Evolutionary conservation across 2,329 filamentous ascomycete genomes (phyloP), one percentile per base, ranked within the genome.

Genomic region (Fusarium multiceps): DNA sequence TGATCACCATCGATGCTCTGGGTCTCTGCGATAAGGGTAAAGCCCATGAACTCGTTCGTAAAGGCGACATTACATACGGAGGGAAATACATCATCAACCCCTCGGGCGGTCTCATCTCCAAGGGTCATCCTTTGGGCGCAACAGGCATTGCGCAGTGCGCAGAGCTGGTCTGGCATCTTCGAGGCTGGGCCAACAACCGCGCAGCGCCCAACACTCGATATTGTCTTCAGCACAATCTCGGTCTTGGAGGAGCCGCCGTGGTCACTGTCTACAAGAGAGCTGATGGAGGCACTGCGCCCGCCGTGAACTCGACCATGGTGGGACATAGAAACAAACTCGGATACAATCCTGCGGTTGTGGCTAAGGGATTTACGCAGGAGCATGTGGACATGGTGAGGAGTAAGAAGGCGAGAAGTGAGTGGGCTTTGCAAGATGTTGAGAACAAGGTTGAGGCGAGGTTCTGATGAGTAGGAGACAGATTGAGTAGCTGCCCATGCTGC

Each of bases 121-220:
- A 98, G 84, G 96, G 95, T 42, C 95, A 98, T 80, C 95, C 96
- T 0, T 89, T 98, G 6, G 95, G 95, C 34, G 95, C 95, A 0
- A 97, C 93, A 1, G 95, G 96, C n/a, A 87, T 98, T 55, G 96
- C 95, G 14, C 95, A 98, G 82, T 98, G 94, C 78, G 93, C 95
- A 7, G 95, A 98, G 83, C 85, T 98, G 14, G 92, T 97, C 28
- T 98, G 95, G 95, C 95, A 98, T 77, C 85, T 98, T 74, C 89
- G 95, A 70, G 95, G 95, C 14, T 98, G 95, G 95, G 95, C 95
- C 21, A 97, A 96, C 81, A 98, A 98, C 84, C 87, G 95, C 42
- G 83, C 89, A 18, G 86, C 92, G 2, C 83, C 88, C 21, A 85
- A 86, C 61, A 96, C 94, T 1, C 88, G 83, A 66, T 89, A 89